Percentiles rank a stretch among this genome's conserved stretches.
Conservation (phyloP, 2,329 filamentous ascomycete species). For the Hypomyces perniciosus region DNA sequence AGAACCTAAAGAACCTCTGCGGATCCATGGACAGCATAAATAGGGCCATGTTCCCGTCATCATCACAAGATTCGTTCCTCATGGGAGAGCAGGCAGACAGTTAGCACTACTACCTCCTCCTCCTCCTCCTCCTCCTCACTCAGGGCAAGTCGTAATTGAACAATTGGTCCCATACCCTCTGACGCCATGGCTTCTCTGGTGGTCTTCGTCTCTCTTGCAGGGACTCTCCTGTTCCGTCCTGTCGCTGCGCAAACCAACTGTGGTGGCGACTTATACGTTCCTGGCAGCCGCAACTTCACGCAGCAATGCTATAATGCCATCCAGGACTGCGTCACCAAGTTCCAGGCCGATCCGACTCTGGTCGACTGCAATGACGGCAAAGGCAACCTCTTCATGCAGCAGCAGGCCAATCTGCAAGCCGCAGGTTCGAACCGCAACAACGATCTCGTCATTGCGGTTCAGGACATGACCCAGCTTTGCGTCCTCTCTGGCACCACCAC, state of each 20-base stretch:
- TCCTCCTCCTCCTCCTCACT: too few relatives aligned
- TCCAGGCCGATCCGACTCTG: constrained; percentile 1
- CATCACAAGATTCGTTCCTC: too few relatives aligned
- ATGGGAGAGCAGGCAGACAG: too few relatives aligned
- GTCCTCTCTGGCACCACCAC: background rate
- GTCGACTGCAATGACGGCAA: constrained; percentile 2
- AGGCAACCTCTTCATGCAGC: constrained; percentile 8
- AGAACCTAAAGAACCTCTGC: too few relatives aligned
- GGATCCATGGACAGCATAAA: too few relatives aligned
- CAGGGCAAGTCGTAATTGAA: too few relatives aligned
- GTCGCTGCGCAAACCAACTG: constrained; percentile 5
- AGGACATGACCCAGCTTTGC: constrained; percentile 5
- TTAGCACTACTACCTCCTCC: too few relatives aligned
- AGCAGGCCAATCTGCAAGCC: constrained; percentile 3
- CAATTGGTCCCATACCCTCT: background rate
- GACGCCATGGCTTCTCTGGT: background rate
- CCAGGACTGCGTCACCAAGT: constrained; percentile 5
- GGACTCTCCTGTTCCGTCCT: background rate
- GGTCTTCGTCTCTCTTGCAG: constrained; percentile 3
- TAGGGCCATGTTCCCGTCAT: too few relatives aligned
- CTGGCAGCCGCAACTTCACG: background rate
- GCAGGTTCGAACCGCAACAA: background rate
- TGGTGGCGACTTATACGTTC: background rate
- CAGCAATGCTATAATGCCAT: constrained; percentile 1
- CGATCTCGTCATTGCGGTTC: constrained; percentile 2